A percentile compares a stretch with the other conserved stretches of the same genome.
Conservation (phyloP, 768 basidiomycete genomes). For the Cystobasidium tubakii region DNA sequence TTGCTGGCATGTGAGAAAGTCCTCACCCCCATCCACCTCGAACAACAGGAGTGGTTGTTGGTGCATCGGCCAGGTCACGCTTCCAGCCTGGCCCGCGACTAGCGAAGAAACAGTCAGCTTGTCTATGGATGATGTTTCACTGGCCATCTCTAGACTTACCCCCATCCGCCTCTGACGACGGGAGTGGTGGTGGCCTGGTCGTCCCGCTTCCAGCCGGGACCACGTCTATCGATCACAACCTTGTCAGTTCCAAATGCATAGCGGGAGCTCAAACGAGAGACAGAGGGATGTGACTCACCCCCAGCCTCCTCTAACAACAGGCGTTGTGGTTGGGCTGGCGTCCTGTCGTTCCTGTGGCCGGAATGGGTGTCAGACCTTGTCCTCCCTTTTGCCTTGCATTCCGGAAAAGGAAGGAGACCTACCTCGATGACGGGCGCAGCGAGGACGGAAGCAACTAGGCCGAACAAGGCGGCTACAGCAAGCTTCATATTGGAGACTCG, state of each 20-base stretch:
- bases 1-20: too few relatives aligned
- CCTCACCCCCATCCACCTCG: not conserved
- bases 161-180: conserved; percentile 21
- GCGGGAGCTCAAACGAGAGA: not conserved
- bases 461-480: conserved; percentile 11
- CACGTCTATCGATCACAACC: conserved; percentile 9
- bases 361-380: not conserved
- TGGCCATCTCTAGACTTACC: not conserved
- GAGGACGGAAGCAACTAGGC: conserved; percentile 23
- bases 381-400: not conserved
- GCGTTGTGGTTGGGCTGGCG: not conserved
- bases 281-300: not conserved
- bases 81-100: conserved; percentile 13
- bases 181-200: not conserved
- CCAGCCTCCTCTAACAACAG: conserved; percentile 25
- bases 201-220: not conserved
- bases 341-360: conserved; percentile 20
- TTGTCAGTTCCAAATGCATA: too few relatives aligned
- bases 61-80: not conserved
- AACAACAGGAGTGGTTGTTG: not conserved
- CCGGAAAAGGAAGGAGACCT: conserved; percentile 25
- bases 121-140: not conserved
- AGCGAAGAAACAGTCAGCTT: not conserved
- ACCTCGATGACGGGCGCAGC: conserved; percentile 35
- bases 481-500: conserved; percentile 25